A percentile compares a stretch with the other conserved stretches of the same genome.
These are phyloP conservation scores for Trametes versicolor DNA, from an alignment of 1,284 basidiomycete genomes.

Conservation along the genomic window DNA sequence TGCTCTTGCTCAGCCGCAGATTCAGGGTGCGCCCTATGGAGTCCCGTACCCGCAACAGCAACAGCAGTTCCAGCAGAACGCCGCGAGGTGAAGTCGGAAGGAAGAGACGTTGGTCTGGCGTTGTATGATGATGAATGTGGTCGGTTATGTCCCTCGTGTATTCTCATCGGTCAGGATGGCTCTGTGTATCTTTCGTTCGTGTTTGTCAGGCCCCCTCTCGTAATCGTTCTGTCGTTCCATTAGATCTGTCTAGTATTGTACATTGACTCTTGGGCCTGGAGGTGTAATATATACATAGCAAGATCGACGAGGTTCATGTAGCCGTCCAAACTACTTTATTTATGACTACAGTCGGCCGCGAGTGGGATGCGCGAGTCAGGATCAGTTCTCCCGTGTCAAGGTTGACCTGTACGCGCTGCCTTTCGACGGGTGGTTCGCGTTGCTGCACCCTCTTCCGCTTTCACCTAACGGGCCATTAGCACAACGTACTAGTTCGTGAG, in stretches of 20 bases:
- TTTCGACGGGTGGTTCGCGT: conserved; percentile 5
- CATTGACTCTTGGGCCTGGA: conserved; percentile 17
- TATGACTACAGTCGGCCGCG: no score
- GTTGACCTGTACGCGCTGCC: conserved; percentile 11
- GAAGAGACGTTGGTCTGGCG: neutral
- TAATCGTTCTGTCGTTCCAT: neutral
- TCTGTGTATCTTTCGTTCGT: conserved; percentile 15
- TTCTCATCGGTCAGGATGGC: conserved; percentile 21
- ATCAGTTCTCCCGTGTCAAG: neutral
- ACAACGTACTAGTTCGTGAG: neutral
- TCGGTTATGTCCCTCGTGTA: conserved; percentile 6
- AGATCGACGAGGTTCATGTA: conserved; percentile 23
- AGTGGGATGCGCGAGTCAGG: no score
- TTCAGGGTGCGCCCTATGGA: conserved; percentile 48
- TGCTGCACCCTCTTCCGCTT: conserved; percentile 9
- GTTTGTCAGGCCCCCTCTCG: conserved; percentile 4
- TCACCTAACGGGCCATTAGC: conserved; percentile 8
- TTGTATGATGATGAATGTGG: neutral
- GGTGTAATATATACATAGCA: conserved; percentile 27
- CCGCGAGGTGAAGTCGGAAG: neutral
- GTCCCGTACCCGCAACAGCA: conserved; percentile 43
- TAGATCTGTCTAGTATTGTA: conserved; percentile 29
- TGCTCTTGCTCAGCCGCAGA: conserved; percentile 47
- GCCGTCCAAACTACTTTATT: neutral
- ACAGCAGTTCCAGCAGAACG: conserved; percentile 6